These are phyloP conservation scores for barley (Hordeum vulgare) DNA, from an alignment of 176 grass and related monocot species.

Conservation along the genomic window DNA sequence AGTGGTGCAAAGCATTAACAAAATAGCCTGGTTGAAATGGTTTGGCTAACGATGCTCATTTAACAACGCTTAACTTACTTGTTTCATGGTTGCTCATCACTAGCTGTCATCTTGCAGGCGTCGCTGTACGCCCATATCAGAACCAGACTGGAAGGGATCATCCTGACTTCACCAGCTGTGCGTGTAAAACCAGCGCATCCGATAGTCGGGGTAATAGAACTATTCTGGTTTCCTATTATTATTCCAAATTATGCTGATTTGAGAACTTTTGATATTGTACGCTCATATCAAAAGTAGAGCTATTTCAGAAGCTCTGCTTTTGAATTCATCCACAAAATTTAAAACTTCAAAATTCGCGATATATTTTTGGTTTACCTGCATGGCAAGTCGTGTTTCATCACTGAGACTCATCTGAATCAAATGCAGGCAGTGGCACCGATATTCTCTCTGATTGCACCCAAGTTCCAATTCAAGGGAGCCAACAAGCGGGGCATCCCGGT, in stretches of 20 bases:
- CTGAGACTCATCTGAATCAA: neutral
- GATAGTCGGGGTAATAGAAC: conserved; percentile 77
- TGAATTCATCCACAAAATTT: neutral
- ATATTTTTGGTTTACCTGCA: neutral
- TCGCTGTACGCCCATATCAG: conserved; percentile 67
- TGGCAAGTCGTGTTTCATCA: neutral
- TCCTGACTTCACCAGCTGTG: conserved; percentile 90
- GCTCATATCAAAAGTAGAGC: neutral
- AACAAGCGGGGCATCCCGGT: conserved; percentile 92
- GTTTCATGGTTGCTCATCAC: neutral
- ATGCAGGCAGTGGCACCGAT: conserved; percentile 88
- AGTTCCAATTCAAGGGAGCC: conserved; percentile 95
- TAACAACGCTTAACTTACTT: conserved; percentile 9
- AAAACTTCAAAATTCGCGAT: neutral
- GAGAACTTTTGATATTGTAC: too few species aligned
- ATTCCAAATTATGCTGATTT: too few species aligned
- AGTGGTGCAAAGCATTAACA: conserved; percentile 54
- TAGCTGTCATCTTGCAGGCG: conserved; percentile 47
- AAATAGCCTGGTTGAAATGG: conserved; percentile 42
- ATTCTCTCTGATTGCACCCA: conserved; percentile 72
- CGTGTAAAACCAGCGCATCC: conserved; percentile 94
- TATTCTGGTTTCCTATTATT: neutral
- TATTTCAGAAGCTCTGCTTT: neutral
- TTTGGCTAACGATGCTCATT: conserved; percentile 38
- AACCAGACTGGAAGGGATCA: conserved; percentile 72